Conservation (phyloP, 1,284 basidiomycete species). For the Fomitopsis palustris region DNA sequence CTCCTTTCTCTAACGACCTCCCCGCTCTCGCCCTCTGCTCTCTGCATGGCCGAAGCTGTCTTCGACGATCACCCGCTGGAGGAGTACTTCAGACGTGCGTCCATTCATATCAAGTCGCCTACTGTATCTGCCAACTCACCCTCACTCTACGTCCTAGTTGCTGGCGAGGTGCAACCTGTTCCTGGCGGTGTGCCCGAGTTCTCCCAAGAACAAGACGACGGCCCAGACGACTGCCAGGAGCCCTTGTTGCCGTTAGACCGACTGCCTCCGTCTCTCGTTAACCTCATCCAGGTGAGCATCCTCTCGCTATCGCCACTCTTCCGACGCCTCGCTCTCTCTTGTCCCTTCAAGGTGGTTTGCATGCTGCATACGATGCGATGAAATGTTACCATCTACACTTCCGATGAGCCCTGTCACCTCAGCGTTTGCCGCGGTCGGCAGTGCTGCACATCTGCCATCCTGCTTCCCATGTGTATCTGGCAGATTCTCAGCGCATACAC, state of each 20-base stretch:
- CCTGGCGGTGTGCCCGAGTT: slow-evolving; percentile 22
- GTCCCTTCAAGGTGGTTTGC: not conserved
- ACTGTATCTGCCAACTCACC: not conserved
- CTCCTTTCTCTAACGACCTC: slow-evolving; percentile 12
- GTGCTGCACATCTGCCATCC: too few species aligned
- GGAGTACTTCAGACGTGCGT: slow-evolving; percentile 66
- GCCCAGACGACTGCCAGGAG: not conserved
- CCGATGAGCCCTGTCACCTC: too few species aligned
- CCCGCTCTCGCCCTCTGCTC: slow-evolving; percentile 5
- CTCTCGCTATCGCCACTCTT: too few species aligned
- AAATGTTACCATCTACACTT: not conserved
- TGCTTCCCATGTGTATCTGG: too few species aligned
- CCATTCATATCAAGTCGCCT: not conserved
- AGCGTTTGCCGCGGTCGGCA: too few species aligned
- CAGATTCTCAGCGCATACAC: too few species aligned
- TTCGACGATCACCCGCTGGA: slow-evolving; percentile 76
- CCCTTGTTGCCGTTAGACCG: slow-evolving; percentile 5
- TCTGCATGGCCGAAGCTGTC: slow-evolving; percentile 68
- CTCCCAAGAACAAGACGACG: slow-evolving; percentile 12
- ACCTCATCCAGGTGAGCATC: slow-evolving; percentile 16
- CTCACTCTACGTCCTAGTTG: slow-evolving; percentile 35
- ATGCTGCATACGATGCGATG: not conserved
- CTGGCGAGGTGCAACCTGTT: slow-evolving; percentile 44
- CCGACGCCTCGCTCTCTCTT: not conserved
- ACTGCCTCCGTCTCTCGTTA: slow-evolving; percentile 10